Evolutionary conservation across 495 filamentous ascomycete species (phyloP), one percentile per base, ranked within the genome.

Genomic region (Podospora australis): DNA sequence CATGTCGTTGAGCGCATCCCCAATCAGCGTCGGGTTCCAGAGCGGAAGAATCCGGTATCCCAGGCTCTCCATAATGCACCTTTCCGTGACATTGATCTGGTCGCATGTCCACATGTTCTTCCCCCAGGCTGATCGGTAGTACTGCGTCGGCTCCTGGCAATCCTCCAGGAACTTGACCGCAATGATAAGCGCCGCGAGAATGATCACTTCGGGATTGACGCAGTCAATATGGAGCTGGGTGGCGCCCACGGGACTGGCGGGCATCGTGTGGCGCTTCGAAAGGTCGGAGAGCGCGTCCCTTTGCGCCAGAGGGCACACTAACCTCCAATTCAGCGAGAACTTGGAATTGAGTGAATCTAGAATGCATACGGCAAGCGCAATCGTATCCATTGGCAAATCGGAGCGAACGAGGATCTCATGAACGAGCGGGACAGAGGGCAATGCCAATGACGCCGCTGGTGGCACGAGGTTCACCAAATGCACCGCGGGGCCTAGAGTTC

Each of bases 381-480:
- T 62, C 16, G 66, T 72, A 42, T 75, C 71, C 53, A 68, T 65
- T 30, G 74, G 72, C 5, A 78, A 58, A 17, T 68, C 57, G 39
- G 77, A 67, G 54, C 73, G 70, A 23, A 65, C 61, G 41, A 80
- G 65, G 51, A 80, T 72, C 29, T 69, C 64, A 55, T 78, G 75
- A 28, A 78, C 70, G 17, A 72, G 62, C 30, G 68, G 46, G 22
- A 77, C 69, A 16, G 74, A 78, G 5, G 77, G 69, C 2, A 54
- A 57, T 34, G 69, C 65, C 14, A 78, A 65, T 19, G 77, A 78
- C 41, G 73, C 73, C 25, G 73, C 67, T 20, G 73, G 67, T 2
- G 77, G 77, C 35, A 80, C 59, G 53, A 78, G 70, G 56, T 77
- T 78, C 22, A 74, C 70, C 38, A 80, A 64, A 49, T 78, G 75